Base-by-base conservation (phyloP, 192 early-diverging fungal species). In the Diversispora epigaea region DNA sequence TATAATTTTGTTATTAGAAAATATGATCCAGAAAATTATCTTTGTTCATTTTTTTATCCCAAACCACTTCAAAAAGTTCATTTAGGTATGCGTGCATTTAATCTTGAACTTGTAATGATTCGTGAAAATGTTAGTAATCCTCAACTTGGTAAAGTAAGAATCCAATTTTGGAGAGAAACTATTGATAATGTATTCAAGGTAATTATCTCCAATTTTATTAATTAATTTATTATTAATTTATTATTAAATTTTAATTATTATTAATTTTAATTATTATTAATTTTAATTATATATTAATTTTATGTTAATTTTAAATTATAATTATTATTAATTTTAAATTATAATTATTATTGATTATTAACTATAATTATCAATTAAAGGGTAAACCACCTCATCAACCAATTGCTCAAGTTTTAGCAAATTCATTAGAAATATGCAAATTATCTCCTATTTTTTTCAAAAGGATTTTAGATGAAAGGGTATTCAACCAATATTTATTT, bases 101-200 rank as follows among this genome's bases (percentile, higher is more conserved):
- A 98, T 80, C 79, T 93, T 49, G 97, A 99, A 81, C 81, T 94
- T 17, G 92, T 94, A 7, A 82, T 81, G 76, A 87, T 96, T 58
- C 84, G 90, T 10, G 93, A 94, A n/a, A 85, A 76, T 21, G 91
- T 93, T 1, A 87, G 86, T 32, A 88, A 91, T 65, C 71, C 83
- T 1, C 76, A 86, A 0, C 86, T 95, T 77, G 95, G 94, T 0
- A 84, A 83, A 65, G 89, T 94, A 87, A 86, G 93, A 21, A 91
- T 93, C 80, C 86, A 93, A 52, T 96, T 91, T 82, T 99, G 97
- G 97, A 86, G 86, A 76, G 92, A 93, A 71, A 83, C 89, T 0
- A 80, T 99, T n/a, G 90, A 92, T 46, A 88, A 90, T 57, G 72
- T 80, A 7, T 93, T 81, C 69, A 74, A 80, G 61, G 91, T 90